Conservation (phyloP, 352 stramenopile species). For the Pythium sp. region DNA sequence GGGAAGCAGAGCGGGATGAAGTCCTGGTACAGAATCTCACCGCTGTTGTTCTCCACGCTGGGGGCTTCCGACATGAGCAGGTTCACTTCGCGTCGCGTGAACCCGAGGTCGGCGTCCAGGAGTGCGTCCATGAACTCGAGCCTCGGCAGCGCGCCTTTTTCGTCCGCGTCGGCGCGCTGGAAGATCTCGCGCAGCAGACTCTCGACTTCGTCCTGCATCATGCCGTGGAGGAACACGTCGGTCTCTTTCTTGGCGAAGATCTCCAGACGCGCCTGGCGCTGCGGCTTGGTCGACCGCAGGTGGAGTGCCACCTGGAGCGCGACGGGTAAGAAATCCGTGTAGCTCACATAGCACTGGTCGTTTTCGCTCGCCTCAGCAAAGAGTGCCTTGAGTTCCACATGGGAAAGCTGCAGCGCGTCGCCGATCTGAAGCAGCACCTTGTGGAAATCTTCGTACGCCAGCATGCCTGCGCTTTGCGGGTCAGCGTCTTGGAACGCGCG, state of each 20-base stretch:
- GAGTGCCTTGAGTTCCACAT: slow-evolving; percentile 48
- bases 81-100: slow-evolving; percentile 75
- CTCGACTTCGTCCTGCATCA: slow-evolving; percentile 82
- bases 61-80: slow-evolving; percentile 66
- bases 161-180: slow-evolving; percentile 57
- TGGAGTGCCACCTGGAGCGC: slow-evolving; percentile 45
- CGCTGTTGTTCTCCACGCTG: slow-evolving; percentile 25
- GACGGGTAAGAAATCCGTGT: slow-evolving; percentile 51
- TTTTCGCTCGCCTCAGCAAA: slow-evolving; percentile 69
- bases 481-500: slow-evolving; percentile 46
- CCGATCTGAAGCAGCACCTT: slow-evolving; percentile 41
- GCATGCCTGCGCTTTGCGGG: slow-evolving; percentile 33
- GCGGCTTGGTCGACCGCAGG: slow-evolving; percentile 39
- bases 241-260: slow-evolving; percentile 39
- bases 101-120: slow-evolving; percentile 63
- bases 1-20: slow-evolving; percentile 66
- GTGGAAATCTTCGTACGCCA: slow-evolving; percentile 44
- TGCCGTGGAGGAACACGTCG: slow-evolving; percentile 67
- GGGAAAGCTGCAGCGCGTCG: slow-evolving; percentile 58
- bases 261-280: slow-evolving; percentile 43
- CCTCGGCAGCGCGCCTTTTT: slow-evolving; percentile 40
- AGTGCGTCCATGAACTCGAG: slow-evolving; percentile 68
- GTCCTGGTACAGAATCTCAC: slow-evolving; percentile 40
- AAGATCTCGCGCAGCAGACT: slow-evolving; percentile 78
- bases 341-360: slow-evolving; percentile 47